Evolutionary conservation across 164 flowering plant genomes (phyloP).

Genomic region (Houttuynia cordata): DNA sequence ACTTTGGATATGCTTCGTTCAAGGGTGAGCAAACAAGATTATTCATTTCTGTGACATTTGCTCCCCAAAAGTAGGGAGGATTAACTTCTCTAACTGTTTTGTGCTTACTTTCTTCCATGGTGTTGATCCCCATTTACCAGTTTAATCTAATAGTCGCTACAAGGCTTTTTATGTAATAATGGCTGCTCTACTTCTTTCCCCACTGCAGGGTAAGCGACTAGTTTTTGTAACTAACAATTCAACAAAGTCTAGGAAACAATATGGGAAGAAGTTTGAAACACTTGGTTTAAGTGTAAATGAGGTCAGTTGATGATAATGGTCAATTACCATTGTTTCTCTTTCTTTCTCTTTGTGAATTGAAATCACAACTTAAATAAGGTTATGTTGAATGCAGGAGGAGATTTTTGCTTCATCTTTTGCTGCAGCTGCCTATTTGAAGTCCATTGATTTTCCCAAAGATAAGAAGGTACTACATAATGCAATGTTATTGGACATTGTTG

Average conservation of each 20-base stretch:
- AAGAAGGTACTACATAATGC: slow-evolving; percentile 50
- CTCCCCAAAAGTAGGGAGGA: neutral
- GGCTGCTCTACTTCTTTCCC: slow-evolving; percentile 1
- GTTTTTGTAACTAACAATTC: slow-evolving; percentile 99
- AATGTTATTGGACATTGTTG: no score
- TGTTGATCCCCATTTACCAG: no score
- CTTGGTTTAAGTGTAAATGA: slow-evolving; percentile 86
- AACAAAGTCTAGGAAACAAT: slow-evolving; percentile 95
- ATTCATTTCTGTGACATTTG: neutral
- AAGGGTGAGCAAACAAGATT: slow-evolving; percentile 37
- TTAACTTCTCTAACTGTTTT: neutral
- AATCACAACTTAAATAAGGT: neutral
- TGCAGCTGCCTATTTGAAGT: slow-evolving; percentile 88
- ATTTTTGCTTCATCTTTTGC: slow-evolving; percentile 99
- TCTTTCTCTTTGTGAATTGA: slow-evolving; percentile 4
- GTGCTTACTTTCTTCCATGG: neutral
- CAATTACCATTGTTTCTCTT: neutral
- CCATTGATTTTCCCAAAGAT: slow-evolving; percentile 87
- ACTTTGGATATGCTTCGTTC: slow-evolving; percentile 90
- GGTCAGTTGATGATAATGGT: slow-evolving; percentile 27
- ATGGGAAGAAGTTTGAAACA: slow-evolving; percentile 92
- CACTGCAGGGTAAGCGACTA: slow-evolving; percentile 77
- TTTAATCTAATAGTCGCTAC: neutral
- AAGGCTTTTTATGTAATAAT: slow-evolving; percentile 2
- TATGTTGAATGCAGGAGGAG: slow-evolving; percentile 58